These are phyloP conservation scores for Beauveria pseudobassiana DNA, from an alignment of 2,329 filamentous ascomycete species.

Conservation along the genomic window DNA sequence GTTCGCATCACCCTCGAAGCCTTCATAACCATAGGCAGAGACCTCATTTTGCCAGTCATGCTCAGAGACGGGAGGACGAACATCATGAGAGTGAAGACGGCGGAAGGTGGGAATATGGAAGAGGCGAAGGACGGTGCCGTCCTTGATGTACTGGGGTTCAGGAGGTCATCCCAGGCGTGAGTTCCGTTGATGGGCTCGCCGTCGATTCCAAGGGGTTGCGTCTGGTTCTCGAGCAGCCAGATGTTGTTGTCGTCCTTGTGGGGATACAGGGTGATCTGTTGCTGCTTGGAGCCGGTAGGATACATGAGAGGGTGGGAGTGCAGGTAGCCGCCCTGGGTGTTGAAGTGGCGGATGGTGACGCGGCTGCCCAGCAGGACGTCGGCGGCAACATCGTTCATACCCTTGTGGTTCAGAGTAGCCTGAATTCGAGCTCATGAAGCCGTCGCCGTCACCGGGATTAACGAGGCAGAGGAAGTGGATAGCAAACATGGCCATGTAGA, in stretches of 20 bases:
- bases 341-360: slow-evolving; percentile 82
- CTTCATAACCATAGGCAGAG: slow-evolving; percentile 94
- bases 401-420: slow-evolving; percentile 91
- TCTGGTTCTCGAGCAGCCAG: slow-evolving; percentile 92
- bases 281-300: slow-evolving; percentile 92
- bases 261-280: slow-evolving; percentile 95
- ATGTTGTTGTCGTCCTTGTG: slow-evolving; percentile 99
- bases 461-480: slow-evolving; percentile 91
- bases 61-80: slow-evolving; percentile 78
- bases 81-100: slow-evolving; percentile 91
- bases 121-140: slow-evolving; percentile 74
- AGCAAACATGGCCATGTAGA: slow-evolving; percentile 96
- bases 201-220: slow-evolving; percentile 71
- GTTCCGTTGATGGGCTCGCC: slow-evolving; percentile 75
- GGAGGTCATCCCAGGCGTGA: slow-evolving; percentile 70
- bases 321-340: slow-evolving; percentile 95
- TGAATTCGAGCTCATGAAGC: slow-evolving; percentile 99
- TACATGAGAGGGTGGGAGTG: slow-evolving; percentile 98
- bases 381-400: slow-evolving; percentile 89
- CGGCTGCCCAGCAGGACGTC: slow-evolving; percentile 87
- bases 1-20: slow-evolving; percentile 94
- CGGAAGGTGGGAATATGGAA: slow-evolving; percentile 80
- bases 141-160: slow-evolving; percentile 61
- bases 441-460: slow-evolving; percentile 95
- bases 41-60: slow-evolving; percentile 94